phyloP scores from a whole-genome alignment of 148 eudicot genomes.

The Rhododendron henanense region DNA sequence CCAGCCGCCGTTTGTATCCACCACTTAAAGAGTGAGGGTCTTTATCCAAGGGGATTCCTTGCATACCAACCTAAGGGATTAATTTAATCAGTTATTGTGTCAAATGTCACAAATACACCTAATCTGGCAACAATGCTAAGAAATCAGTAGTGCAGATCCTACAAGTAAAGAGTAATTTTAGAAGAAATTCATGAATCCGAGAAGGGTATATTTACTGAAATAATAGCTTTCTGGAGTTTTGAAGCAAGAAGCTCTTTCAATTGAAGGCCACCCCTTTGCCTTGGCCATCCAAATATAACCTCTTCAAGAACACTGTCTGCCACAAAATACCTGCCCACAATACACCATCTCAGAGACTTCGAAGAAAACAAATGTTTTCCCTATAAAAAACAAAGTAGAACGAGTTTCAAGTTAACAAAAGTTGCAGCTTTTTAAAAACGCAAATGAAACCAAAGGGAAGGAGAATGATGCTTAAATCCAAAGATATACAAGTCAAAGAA shows the following conservation, averaged over 20 bases:
- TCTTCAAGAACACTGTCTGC: conserved; percentile 85
- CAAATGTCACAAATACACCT: background rate
- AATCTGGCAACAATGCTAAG: background rate
- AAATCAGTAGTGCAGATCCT: background rate
- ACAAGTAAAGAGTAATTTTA: background rate
- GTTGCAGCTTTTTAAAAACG: background rate
- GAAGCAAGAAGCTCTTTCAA: conserved; percentile 65
- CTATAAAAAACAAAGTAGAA: background rate
- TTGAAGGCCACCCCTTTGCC: conserved; percentile 59
- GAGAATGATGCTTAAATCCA: background rate
- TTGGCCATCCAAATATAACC: conserved; percentile 92
- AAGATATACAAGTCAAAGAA: background rate
- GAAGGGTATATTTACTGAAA: conserved; percentile 47
- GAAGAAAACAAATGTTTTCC: background rate
- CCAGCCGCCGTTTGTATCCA: conserved; percentile 95
- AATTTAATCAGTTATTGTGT: background rate
- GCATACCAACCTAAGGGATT: conserved; percentile 69
- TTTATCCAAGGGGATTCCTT: conserved; percentile 78
- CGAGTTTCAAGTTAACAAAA: background rate
- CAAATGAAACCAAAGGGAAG: background rate
- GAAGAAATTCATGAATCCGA: background rate
- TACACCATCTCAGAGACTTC: conserved; percentile 1
- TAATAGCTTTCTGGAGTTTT: conserved; percentile 71
- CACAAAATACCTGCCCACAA: conserved; percentile 59
- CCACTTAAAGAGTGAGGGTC: conserved; percentile 96